Evolutionary conservation across 176 grass and related monocot species (phyloP), one percentile per base, ranked within the genome.

Genomic region (Cenchrus americanus): DNA sequence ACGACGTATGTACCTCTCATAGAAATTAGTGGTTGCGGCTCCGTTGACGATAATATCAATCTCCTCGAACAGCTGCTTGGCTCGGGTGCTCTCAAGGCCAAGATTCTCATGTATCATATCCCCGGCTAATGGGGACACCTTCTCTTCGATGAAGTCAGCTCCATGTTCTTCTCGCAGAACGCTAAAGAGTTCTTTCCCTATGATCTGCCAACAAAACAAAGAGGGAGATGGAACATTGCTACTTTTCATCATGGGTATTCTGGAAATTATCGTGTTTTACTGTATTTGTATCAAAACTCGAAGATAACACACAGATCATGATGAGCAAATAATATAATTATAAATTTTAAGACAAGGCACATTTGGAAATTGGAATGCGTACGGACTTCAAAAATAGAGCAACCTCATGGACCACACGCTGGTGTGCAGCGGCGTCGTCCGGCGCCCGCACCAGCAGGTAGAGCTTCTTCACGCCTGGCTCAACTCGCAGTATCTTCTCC

Each of bases 11-110:
- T 58, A 89, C 91, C 91, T 87, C 66, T 92, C 91, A 15, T 89
- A 82, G 63, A 92, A 92, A 40, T 55, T 84, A 7, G 91, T 92
- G 8, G 76, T 92, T 65, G 91, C 91, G 32, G 87, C 91, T 34
- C 62, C 88, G 18, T 93, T 90, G 44, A 90, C 41, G 37, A 93
- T 75, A 7, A 90, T 61, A 17, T 90, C 81, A 0, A 88, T 71
- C 78, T 92, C 80, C 18, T 87, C 55, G 6, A 26, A 82, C 40
- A 94, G 41, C 34, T 69, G 60, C 5, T 86, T 61, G 6, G 84
- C 15, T 37, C 62, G 17, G 44, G 83, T 78, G 70, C 64, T 65
- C 34, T 78, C 55, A 41, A 91, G 85, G n/a, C 86, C 92, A 5
- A 94, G 27, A 58, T 74, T 49, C 8, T 34, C 44, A 64, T 71